These are phyloP conservation scores for Fusarium cyanostomum DNA, from an alignment of 2,329 filamentous ascomycete species.

Conservation along the genomic window DNA sequence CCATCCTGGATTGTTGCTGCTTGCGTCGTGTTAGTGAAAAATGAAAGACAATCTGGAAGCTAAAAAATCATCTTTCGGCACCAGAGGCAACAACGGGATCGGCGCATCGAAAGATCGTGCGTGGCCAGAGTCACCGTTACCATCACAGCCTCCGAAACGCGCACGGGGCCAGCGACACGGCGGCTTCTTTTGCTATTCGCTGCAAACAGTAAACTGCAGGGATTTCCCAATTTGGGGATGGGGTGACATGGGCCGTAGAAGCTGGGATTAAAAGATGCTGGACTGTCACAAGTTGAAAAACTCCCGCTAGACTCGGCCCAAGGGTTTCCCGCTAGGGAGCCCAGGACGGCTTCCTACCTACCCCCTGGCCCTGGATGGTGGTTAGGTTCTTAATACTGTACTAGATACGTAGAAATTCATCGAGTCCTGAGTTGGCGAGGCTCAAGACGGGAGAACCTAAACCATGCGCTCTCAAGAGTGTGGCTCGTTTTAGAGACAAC, in stretches of 20 bases:
- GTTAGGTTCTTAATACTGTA: background rate
- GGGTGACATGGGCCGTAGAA: conserved; percentile 18
- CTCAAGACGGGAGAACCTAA: background rate
- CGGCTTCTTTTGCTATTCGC: conserved; percentile 13
- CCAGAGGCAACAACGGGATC: conserved; percentile 4
- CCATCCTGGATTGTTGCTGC: background rate
- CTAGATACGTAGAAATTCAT: conserved; percentile 11
- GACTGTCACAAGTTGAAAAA: conserved; percentile 19
- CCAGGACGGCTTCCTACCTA: conserved; percentile 13
- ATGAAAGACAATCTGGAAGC: background rate
- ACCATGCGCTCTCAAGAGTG: background rate
- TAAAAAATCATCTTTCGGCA: background rate
- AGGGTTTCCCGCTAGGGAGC: conserved; percentile 13
- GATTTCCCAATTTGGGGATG: conserved; percentile 2
- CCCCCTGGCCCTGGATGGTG: conserved; percentile 21
- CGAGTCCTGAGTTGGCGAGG: conserved; percentile 9
- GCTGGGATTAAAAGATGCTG: conserved; percentile 9
- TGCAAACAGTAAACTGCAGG: conserved; percentile 2
- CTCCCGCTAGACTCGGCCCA: conserved; percentile 7
- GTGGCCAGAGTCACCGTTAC: conserved; percentile 21
- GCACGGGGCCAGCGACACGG: conserved; percentile 11
- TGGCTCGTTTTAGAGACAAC: conserved; percentile 19
- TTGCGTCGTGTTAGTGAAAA: background rate
- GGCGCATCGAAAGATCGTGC: conserved; percentile 24
- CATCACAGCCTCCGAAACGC: conserved; percentile 24